Percentiles rank a stretch among this genome's conserved stretches.
Evolutionary conservation across 495 filamentous ascomycete genomes (phyloP).

Genomic region (Letharia lupina): DNA sequence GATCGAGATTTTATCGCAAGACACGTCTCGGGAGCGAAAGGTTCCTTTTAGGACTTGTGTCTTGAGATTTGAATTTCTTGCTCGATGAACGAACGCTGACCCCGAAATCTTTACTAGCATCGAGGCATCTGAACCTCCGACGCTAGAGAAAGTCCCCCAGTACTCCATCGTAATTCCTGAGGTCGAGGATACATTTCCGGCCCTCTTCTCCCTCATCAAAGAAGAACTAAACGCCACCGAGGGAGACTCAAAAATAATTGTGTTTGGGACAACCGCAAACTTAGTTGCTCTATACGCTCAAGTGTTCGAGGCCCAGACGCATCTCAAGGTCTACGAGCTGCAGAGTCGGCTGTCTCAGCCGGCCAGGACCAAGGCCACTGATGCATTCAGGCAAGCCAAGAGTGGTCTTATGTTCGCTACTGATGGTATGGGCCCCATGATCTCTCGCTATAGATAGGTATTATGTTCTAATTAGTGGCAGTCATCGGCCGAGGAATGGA

Average conservation of each 20-base stretch:
- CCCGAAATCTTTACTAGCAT: constrained; percentile 27
- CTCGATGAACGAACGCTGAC: neutral
- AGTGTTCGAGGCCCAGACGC: constrained; percentile 39
- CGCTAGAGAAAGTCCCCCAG: constrained; percentile 54
- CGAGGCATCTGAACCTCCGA: constrained; percentile 50
- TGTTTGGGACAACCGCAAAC: constrained; percentile 60
- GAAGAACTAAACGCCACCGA: constrained; percentile 34
- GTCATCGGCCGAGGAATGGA: constrained; percentile 79
- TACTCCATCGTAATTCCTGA: constrained; percentile 47
- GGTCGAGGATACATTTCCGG: constrained; percentile 45
- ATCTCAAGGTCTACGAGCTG: constrained; percentile 45
- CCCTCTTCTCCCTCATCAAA: constrained; percentile 40
- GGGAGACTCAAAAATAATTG: constrained; percentile 52
- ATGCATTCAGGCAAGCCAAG: constrained; percentile 49
- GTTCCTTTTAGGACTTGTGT: neutral
- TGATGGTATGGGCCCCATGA: constrained; percentile 35
- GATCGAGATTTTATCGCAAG: neutral
- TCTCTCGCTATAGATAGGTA: constrained; percentile 35
- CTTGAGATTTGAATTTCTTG: neutral
- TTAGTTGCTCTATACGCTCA: constrained; percentile 49
- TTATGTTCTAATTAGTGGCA: constrained; percentile 42
- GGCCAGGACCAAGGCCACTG: constrained; percentile 48
- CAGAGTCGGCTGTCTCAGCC: constrained; percentile 52
- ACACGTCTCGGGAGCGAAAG: neutral
- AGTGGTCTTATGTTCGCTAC: constrained; percentile 55